These are phyloP conservation scores for Lasiosphaeria hispida DNA, from an alignment of 495 filamentous ascomycete genomes.

Conservation along the genomic window DNA sequence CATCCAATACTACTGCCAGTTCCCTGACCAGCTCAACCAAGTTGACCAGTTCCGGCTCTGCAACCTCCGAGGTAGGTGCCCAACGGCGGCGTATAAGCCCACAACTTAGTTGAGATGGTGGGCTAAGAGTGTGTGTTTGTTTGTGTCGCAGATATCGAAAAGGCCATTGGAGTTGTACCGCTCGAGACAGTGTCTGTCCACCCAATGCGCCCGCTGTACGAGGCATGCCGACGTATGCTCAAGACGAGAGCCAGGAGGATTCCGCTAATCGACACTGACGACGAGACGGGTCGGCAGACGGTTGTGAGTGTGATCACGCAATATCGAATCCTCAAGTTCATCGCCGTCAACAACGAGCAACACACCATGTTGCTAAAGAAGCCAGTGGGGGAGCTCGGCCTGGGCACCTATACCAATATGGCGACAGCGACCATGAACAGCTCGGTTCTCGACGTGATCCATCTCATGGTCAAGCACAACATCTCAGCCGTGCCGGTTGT, in stretches of 20 bases:
- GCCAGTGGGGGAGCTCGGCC: constrained; percentile 75
- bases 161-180: constrained; percentile 82
- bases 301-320: constrained; percentile 97
- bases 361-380: constrained; percentile 89
- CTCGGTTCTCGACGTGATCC: constrained; percentile 93
- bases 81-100: not conserved
- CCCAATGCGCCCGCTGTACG: constrained; percentile 83
- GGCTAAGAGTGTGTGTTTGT: constrained; percentile 14
- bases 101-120: not conserved
- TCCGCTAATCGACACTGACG: constrained; percentile 89
- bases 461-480: constrained; percentile 84
- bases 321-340: constrained; percentile 97
- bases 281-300: constrained; percentile 88
- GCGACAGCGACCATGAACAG: constrained; percentile 86
- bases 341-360: constrained; percentile 88
- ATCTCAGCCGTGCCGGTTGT: constrained; percentile 95
- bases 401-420: constrained; percentile 81
- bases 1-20: constrained; percentile 99
- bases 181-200: constrained; percentile 96
- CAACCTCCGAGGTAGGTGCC: constrained; percentile 75
- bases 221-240: constrained; percentile 93
- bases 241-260: constrained; percentile 90
- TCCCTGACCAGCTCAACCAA: constrained; percentile 80
- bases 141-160: constrained; percentile 74
- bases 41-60: constrained; percentile 94